phyloP scores from a whole-genome alignment of 352 stramenopile genomes.

The Pythium aphanidermatum region DNA sequence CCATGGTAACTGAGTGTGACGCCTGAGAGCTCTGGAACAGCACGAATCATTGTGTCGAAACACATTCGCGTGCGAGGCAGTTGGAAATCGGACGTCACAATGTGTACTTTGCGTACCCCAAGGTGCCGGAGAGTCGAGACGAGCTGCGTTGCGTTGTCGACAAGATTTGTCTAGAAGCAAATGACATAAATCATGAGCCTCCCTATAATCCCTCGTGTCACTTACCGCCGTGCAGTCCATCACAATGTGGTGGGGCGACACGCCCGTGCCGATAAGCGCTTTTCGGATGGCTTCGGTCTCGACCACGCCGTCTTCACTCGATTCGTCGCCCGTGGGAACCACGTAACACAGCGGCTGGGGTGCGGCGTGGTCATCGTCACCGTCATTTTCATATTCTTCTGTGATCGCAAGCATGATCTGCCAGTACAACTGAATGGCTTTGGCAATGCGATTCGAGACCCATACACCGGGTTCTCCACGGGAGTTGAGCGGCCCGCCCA shows the following conservation, averaged over 20 bases:
- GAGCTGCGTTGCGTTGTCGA: slow-evolving; percentile 33
- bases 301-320: slow-evolving; percentile 27
- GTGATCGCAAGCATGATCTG: slow-evolving; percentile 31
- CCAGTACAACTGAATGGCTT: slow-evolving; percentile 50
- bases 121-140: slow-evolving; percentile 24
- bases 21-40: slow-evolving; percentile 10
- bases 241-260: slow-evolving; percentile 62
- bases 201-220: too few species aligned
- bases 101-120: slow-evolving; percentile 25
- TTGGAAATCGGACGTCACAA: slow-evolving; percentile 34
- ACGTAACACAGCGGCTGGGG: slow-evolving; percentile 14
- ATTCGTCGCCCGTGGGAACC: slow-evolving; percentile 35
- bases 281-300: slow-evolving; percentile 51
- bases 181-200: too few species aligned
- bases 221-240: slow-evolving; percentile 61
- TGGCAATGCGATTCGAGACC: slow-evolving; percentile 31
- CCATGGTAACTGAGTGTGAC: slow-evolving; percentile 27
- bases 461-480: slow-evolving; percentile 26
- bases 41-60: slow-evolving; percentile 24
- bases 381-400: slow-evolving; percentile 22
- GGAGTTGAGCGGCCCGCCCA: slow-evolving; percentile 28
- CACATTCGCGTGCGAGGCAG: slow-evolving; percentile 24
- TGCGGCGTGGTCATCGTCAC: slow-evolving; percentile 3
- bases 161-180: slow-evolving; percentile 36
- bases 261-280: slow-evolving; percentile 37